Base-by-base conservation (phyloP, 495 filamentous ascomycete genomes). In the Amniculicola lignicola region DNA sequence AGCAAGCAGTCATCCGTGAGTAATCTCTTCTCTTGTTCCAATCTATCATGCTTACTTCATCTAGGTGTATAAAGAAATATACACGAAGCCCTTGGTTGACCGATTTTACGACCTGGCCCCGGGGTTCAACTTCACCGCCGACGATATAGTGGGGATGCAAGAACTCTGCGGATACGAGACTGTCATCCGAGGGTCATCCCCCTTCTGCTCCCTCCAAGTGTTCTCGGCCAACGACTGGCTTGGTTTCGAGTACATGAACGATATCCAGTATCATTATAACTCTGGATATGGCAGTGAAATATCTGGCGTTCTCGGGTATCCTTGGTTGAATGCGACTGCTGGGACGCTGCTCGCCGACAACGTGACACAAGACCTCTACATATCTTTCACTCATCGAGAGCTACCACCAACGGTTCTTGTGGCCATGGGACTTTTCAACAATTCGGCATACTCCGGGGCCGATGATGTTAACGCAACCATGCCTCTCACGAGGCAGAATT, bases 361-460 rank as follows among this genome's bases (percentile, higher is more conserved):
- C 3, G 43, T 47, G 15, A 45, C 55, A 14, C 68, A 78, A 56
- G 75, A 77, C 48, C 53, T 77, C 18, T 77, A 72, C 43, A 65
- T 74, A 21, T 76, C 72, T 46, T 79, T 77, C 65, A 79, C 75
- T 0, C 76, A 79, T 58, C 73, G 76, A 7, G 75, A 79, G 61
- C 55, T 77, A 7, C 74, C 72, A 22, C 75, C 75, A 9, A 72
- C 70, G 35, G 74, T 78, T 6, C 61, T 74, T 4, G 74, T 77
- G 0, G 74, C 75, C 22, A 64, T 79, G 61, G 76, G 76, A 9
- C 60, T 79, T 4, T 77, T 77, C 67, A 77, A 79, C 62, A 77
- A 77, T 47, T 74, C 73, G 15, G 74, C 58, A 1, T 73, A 69
- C 55, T 62, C 68, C 4, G 74, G 74, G 29, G 62, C 65, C n/a